phyloP scores from a whole-genome alignment of 2,329 filamentous ascomycete genomes.

The Keithomyces neogunnii region DNA sequence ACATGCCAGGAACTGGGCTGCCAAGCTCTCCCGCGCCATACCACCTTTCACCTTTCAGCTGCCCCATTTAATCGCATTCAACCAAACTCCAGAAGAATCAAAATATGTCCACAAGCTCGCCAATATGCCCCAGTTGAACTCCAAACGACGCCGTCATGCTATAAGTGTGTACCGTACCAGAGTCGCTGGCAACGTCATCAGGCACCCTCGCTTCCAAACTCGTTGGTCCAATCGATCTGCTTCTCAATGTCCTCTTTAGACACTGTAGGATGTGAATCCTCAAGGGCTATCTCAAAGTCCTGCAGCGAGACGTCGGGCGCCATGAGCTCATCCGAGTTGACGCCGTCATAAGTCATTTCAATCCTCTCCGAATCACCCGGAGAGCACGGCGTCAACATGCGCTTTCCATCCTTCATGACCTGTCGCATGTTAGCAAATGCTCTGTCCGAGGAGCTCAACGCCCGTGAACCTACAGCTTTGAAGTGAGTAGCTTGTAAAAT shows the following conservation, averaged over 20 bases:
- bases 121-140: constrained; percentile 17
- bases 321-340: constrained; percentile 74
- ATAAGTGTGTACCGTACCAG: constrained; percentile 11
- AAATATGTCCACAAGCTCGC: constrained; percentile 10
- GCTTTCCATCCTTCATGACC: constrained; percentile 60
- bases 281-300: constrained; percentile 90
- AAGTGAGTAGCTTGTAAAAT: constrained; percentile 98
- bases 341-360: constrained; percentile 90
- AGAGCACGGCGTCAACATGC: constrained; percentile 81
- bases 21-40: no score
- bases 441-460: background rate
- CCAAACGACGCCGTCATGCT: constrained; percentile 22
- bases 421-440: constrained; percentile 24
- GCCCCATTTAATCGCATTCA: background rate
- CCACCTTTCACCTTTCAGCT: no score
- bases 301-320: constrained; percentile 82
- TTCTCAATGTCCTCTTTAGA: constrained; percentile 74
- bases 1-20: background rate
- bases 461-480: constrained; percentile 59
- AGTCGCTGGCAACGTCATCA: constrained; percentile 16
- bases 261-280: constrained; percentile 81
- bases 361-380: constrained; percentile 77
- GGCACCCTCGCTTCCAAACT: constrained; percentile 87
- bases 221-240: constrained; percentile 88
- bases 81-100: constrained; percentile 5